Percentiles rank a stretch among this genome's conserved stretches.
phyloP scores from a whole-genome alignment of 225 moss, liverwort and hornwort species.

The Ulota crispa region DNA sequence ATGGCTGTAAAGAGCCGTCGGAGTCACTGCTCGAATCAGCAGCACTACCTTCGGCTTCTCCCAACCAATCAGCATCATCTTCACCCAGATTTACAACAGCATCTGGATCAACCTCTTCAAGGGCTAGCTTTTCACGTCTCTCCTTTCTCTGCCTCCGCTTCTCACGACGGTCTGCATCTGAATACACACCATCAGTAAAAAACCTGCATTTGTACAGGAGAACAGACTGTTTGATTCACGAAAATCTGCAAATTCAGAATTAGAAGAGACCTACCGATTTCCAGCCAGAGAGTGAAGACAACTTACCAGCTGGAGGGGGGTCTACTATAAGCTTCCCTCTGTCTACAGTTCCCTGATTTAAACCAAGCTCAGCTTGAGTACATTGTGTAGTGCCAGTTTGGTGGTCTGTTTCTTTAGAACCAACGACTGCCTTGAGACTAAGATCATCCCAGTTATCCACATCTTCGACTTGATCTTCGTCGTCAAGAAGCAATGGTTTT shows the following conservation, averaged over 20 bases:
- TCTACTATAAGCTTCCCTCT: constrained; percentile 18
- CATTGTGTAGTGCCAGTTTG: constrained; percentile 1
- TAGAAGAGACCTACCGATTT: background rate
- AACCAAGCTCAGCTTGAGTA: constrained; percentile 16
- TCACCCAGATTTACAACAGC: constrained; percentile 74
- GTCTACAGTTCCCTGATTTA: constrained; percentile 13
- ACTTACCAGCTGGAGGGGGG: constrained; percentile 15
- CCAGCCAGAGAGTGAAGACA: constrained; percentile 9
- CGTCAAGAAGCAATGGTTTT: constrained; percentile 84
- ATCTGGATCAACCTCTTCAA: constrained; percentile 96
- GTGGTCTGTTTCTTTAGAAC: constrained; percentile 22
- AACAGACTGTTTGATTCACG: background rate
- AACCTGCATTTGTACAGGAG: background rate
- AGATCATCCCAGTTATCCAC: constrained; percentile 73
- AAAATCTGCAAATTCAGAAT: constrained; percentile 5
- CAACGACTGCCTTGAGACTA: constrained; percentile 35
- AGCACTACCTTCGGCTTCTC: constrained; percentile 50
- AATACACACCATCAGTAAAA: constrained; percentile 20
- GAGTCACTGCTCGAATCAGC: constrained; percentile 49
- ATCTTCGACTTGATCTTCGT: constrained; percentile 58
- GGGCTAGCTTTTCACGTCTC: constrained; percentile 57
- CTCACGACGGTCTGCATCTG: constrained; percentile 41
- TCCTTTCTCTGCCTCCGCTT: constrained; percentile 57
- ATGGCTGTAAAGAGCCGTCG: constrained; percentile 71
- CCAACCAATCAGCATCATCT: constrained; percentile 37